Percentiles rank a stretch among this genome's conserved stretches.
Evolutionary conservation across 2,329 filamentous ascomycete genomes (phyloP).

Genomic region (Alternaria solani): DNA sequence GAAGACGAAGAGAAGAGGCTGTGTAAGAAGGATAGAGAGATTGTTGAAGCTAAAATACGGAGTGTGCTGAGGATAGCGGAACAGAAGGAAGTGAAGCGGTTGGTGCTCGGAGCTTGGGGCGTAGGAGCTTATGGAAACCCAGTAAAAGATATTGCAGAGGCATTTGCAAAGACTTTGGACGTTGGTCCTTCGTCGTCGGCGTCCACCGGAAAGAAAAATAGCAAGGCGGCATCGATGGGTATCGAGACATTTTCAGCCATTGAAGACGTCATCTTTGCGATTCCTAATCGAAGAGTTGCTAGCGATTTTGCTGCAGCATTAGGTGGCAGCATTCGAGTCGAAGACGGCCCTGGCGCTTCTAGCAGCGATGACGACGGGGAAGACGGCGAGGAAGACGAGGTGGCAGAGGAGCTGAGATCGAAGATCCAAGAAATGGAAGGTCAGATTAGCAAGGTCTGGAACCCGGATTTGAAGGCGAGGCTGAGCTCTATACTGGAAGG

Average conservation of each 20-base stretch:
- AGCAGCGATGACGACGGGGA: slow-evolving; percentile 33
- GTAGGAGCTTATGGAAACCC: slow-evolving; percentile 72
- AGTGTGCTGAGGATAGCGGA: slow-evolving; percentile 63
- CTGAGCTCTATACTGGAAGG: slow-evolving; percentile 42
- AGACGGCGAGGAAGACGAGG: slow-evolving; percentile 31
- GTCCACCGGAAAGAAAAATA: slow-evolving; percentile 36
- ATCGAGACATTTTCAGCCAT: slow-evolving; percentile 55
- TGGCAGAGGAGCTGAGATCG: slow-evolving; percentile 37
- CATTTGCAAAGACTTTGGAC: slow-evolving; percentile 58
- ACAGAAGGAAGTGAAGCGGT: slow-evolving; percentile 53
- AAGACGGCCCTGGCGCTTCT: slow-evolving; percentile 52
- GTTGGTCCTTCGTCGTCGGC: not conserved
- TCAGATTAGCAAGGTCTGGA: slow-evolving; percentile 46
- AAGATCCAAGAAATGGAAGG: slow-evolving; percentile 50
- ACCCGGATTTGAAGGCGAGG: slow-evolving; percentile 44
- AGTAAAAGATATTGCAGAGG: slow-evolving; percentile 63
- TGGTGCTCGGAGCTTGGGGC: slow-evolving; percentile 71
- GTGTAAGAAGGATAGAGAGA: slow-evolving; percentile 59
- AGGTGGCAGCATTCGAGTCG: slow-evolving; percentile 50
- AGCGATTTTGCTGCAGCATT: slow-evolving; percentile 61
- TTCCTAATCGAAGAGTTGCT: slow-evolving; percentile 62
- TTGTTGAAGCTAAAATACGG: slow-evolving; percentile 64
- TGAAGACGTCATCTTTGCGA: slow-evolving; percentile 66
- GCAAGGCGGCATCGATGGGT: slow-evolving; percentile 12
- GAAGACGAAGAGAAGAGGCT: slow-evolving; percentile 50